A percentile compares a stretch with the other conserved stretches of the same genome.
Evolutionary conservation across 768 basidiomycete genomes (phyloP).

Genomic region (Kwoniella sp.): DNA sequence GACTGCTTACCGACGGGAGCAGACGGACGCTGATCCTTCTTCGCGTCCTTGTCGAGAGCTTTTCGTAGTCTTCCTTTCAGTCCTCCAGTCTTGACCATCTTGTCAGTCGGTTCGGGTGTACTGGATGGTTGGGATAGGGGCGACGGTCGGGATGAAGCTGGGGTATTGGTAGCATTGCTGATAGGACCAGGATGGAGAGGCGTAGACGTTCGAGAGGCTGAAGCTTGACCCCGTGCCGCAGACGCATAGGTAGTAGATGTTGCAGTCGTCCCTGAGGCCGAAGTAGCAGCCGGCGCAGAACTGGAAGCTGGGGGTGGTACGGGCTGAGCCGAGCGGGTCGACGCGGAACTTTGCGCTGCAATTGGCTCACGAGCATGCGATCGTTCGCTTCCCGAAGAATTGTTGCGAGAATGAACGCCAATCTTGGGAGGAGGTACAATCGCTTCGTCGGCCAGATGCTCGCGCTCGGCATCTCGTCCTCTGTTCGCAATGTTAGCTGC

Average conservation of each 20-base stretch:
- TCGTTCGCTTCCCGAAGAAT: constrained; percentile 19
- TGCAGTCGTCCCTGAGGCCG: constrained; percentile 10
- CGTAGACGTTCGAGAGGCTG: constrained; percentile 33
- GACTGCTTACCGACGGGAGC: constrained; percentile 30
- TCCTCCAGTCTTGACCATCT: constrained; percentile 60
- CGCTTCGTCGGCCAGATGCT: constrained; percentile 1
- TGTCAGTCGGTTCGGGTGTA: constrained; percentile 59
- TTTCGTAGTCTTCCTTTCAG: constrained; percentile 77
- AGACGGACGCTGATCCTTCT: constrained; percentile 26
- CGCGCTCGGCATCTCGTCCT: background rate
- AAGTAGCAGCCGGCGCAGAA: constrained; percentile 2
- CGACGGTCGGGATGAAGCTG: constrained; percentile 56
- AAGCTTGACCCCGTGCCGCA: constrained; percentile 10
- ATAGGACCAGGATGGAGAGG: constrained; percentile 53
- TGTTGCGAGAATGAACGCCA: constrained; percentile 8
- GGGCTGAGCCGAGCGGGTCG: background rate
- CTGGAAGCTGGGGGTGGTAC: constrained; percentile 7
- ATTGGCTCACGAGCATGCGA: background rate
- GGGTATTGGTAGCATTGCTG: constrained; percentile 49
- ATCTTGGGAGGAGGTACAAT: constrained; percentile 13
- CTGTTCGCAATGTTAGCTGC: background rate
- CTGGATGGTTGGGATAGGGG: constrained; percentile 68
- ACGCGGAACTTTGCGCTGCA: background rate
- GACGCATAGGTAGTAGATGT: constrained; percentile 26
- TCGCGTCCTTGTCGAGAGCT: constrained; percentile 60